Evolutionary conservation across 768 basidiomycete species (phyloP).

Genomic region (Candolleomyces aberdarensis): DNA sequence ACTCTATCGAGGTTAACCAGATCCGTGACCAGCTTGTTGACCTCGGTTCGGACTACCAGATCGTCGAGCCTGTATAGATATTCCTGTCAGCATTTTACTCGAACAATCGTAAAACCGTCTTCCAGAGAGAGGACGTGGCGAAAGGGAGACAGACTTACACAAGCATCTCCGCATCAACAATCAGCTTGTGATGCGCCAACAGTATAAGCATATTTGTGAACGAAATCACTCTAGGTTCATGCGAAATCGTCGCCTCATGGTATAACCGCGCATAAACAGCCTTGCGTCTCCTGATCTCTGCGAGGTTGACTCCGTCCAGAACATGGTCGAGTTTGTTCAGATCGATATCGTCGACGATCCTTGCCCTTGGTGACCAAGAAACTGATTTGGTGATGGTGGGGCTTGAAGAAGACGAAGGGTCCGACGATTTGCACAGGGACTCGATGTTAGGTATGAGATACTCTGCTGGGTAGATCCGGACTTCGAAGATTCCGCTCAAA

Average conservation of each 20-base stretch:
- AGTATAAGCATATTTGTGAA: conserved; percentile 88
- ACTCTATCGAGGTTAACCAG: conserved; percentile 85
- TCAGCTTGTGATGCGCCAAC: conserved; percentile 88
- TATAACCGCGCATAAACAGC: conserved; percentile 73
- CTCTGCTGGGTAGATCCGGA: conserved; percentile 76
- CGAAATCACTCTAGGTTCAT: conserved; percentile 71
- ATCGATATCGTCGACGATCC: conserved; percentile 54
- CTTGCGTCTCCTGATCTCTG: conserved; percentile 60
- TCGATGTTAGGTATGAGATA: conserved; percentile 61
- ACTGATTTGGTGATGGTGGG: too few species aligned
- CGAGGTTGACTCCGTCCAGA: conserved; percentile 64
- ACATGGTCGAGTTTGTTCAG: conserved; percentile 55
- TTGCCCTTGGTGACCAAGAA: not conserved
- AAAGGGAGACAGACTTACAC: conserved; percentile 51
- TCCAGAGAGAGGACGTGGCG: not conserved
- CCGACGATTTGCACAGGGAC: conserved; percentile 36
- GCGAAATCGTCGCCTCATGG: conserved; percentile 80
- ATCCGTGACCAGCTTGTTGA: conserved; percentile 76
- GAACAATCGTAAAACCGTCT: not conserved
- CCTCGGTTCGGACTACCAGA: conserved; percentile 69
- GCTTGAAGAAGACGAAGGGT: conserved; percentile 16
- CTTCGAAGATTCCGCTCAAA: conserved; percentile 85
- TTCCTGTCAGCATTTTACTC: not conserved
- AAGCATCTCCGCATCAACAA: conserved; percentile 85
- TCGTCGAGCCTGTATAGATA: conserved; percentile 65